Conservation (phyloP, 2,329 filamentous ascomycete species). For the Lasiodiplodia theobromae region DNA sequence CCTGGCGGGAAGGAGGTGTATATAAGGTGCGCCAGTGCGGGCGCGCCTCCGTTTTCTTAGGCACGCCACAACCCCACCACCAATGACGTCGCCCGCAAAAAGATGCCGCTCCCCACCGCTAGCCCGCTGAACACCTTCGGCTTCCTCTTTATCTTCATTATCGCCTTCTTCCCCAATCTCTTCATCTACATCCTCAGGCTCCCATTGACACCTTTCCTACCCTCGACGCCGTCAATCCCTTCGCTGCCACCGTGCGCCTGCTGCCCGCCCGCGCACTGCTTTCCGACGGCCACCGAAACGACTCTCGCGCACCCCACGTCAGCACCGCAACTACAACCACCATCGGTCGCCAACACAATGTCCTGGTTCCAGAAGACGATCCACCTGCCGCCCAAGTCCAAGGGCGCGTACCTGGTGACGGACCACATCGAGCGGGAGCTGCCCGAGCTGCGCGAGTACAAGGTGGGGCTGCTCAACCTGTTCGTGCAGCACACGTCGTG, state of each 20-base stretch:
- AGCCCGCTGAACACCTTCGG: slow-evolving; percentile 51
- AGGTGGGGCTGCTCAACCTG: slow-evolving; percentile 75
- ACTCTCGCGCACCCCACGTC: slow-evolving; percentile 38
- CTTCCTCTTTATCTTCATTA: slow-evolving; percentile 57
- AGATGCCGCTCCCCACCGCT: slow-evolving; percentile 35
- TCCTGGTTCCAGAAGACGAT: slow-evolving; percentile 87
- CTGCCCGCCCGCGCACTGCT: slow-evolving; percentile 41
- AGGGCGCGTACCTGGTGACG: slow-evolving; percentile 91
- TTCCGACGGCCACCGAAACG: slow-evolving; percentile 34
- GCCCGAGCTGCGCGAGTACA: slow-evolving; percentile 83
- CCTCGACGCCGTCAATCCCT: slow-evolving; percentile 34
- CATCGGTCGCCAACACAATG: slow-evolving; percentile 52
- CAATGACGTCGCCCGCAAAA: slow-evolving; percentile 30
- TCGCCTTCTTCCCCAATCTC: slow-evolving; percentile 58
- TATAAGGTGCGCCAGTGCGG: slow-evolving; percentile 15
- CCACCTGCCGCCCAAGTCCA: slow-evolving; percentile 75
- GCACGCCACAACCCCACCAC: slow-evolving; percentile 3
- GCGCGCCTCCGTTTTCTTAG: slow-evolving; percentile 1
- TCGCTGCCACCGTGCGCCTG: slow-evolving; percentile 41
- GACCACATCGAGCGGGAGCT: slow-evolving; percentile 73
- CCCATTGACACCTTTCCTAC: slow-evolving; percentile 47
- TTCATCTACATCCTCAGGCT: slow-evolving; percentile 50
- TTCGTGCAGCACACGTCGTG: slow-evolving; percentile 97
- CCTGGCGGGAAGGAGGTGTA: slow-evolving; percentile 4
- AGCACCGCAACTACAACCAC: slow-evolving; percentile 35